Evolutionary conservation across 495 filamentous ascomycete species (phyloP).

Genomic region (Pseudevernia furfuracea): DNA sequence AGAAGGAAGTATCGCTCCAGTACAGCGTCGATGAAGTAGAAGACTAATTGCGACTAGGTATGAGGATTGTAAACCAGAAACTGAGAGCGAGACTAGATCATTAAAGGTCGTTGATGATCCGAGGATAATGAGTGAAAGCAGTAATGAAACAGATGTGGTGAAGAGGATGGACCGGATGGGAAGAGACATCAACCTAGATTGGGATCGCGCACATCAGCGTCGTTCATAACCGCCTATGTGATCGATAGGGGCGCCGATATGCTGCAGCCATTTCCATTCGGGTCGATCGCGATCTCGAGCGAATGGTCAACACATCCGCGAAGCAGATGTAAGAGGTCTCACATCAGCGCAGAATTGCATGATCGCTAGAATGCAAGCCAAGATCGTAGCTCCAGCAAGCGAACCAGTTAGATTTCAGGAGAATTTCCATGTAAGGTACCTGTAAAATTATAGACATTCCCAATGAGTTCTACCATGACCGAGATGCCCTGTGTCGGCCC

Average conservation of each 20-base stretch:
- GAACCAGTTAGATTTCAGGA: slow-evolving; percentile 31
- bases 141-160: slow-evolving; percentile 37
- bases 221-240: slow-evolving; percentile 33
- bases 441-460: slow-evolving; percentile 30
- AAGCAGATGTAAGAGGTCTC: slow-evolving; percentile 42
- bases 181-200: slow-evolving; percentile 35
- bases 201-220: slow-evolving; percentile 6
- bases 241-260: background rate
- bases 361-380: slow-evolving; percentile 32
- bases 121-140: slow-evolving; percentile 41
- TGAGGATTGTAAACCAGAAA: slow-evolving; percentile 31
- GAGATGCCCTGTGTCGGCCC: slow-evolving; percentile 40
- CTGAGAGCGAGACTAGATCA: slow-evolving; percentile 38
- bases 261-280: slow-evolving; percentile 23
- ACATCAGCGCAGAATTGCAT: slow-evolving; percentile 38
- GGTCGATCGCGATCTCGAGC: slow-evolving; percentile 46
- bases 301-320: slow-evolving; percentile 50
- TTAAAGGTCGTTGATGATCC: slow-evolving; percentile 44
- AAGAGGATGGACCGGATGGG: slow-evolving; percentile 45
- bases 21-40: slow-evolving; percentile 6
- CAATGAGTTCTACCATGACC: slow-evolving; percentile 39
- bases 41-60: slow-evolving; percentile 30
- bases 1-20: slow-evolving; percentile 9
- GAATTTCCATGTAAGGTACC: slow-evolving; percentile 36
- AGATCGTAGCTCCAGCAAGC: slow-evolving; percentile 29